phyloP scores from a whole-genome alignment of 2,329 filamentous ascomycete species.

The Penicillium janthinellum region DNA sequence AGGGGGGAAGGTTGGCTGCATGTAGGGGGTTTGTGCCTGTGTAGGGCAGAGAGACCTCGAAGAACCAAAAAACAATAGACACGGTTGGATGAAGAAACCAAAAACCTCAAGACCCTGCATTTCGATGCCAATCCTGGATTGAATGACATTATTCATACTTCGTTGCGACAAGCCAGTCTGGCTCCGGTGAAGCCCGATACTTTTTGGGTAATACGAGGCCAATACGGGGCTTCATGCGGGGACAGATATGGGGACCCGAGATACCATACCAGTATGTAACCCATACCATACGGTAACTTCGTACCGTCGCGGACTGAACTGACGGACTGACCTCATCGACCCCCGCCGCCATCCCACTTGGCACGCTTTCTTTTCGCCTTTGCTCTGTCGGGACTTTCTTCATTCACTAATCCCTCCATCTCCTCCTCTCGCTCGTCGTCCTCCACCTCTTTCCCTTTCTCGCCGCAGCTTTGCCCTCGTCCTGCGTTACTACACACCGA shows the following conservation, averaged over 20 bases:
- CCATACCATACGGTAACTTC: too few relatives aligned
- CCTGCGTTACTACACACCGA: background rate
- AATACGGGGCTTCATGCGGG: background rate
- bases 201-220: background rate
- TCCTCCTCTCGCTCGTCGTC: background rate
- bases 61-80: too few relatives aligned
- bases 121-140: background rate
- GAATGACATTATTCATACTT: background rate
- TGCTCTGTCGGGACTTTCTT: conserved; percentile 1
- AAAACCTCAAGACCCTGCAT: background rate
- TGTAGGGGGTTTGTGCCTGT: background rate
- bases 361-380: conserved; percentile 3
- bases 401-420: conserved; percentile 2
- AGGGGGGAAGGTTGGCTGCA: background rate
- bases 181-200: conserved; percentile 27
- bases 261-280: background rate
- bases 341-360: conserved; percentile 26
- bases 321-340: conserved; percentile 38
- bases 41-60: background rate
- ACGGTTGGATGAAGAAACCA: too few relatives aligned
- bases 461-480: background rate
- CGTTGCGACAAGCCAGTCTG: background rate
- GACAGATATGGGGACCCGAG: background rate
- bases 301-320: background rate
- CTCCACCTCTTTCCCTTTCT: background rate